Evolutionary conservation across 331 rosid species (phyloP).

Genomic region (Acacia pycnantha): DNA sequence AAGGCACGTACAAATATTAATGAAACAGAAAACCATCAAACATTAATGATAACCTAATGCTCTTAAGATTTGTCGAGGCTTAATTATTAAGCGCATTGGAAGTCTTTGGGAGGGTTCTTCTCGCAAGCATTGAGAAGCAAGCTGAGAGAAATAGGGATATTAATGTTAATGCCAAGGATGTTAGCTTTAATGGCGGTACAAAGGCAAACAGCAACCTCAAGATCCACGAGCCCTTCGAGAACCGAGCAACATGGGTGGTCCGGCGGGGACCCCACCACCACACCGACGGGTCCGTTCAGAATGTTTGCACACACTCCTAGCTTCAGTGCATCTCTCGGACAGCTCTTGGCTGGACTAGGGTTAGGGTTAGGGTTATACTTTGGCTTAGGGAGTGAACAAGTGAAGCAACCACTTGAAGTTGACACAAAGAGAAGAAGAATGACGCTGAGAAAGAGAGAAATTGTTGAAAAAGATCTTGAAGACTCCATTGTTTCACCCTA

Average conservation of each 20-base stretch:
- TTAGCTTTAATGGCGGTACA: constrained; percentile 92
- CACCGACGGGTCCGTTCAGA: constrained; percentile 51
- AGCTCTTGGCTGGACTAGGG: constrained; percentile 37
- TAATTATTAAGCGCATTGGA: constrained; percentile 43
- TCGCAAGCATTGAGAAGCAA: constrained; percentile 74
- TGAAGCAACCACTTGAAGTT: constrained; percentile 48
- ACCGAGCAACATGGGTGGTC: constrained; percentile 69
- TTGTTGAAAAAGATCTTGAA: constrained; percentile 34
- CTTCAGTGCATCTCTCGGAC: constrained; percentile 78
- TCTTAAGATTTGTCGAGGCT: background rate
- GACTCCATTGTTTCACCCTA: constrained; percentile 26
- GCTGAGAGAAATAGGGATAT: constrained; percentile 79
- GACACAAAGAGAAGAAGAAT: constrained; percentile 50
- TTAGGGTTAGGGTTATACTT: constrained; percentile 8
- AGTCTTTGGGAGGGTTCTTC: constrained; percentile 51
- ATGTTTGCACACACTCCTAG: constrained; percentile 72
- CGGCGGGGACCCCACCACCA: constrained; percentile 58
- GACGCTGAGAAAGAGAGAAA: constrained; percentile 44
- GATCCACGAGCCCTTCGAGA: constrained; percentile 68
- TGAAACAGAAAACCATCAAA: background rate
- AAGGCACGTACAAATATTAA: background rate
- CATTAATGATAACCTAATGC: no score
- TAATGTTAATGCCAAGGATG: constrained; percentile 72
- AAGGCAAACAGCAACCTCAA: constrained; percentile 80
- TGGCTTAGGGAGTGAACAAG: constrained; percentile 45